A percentile compares a stretch with the other conserved stretches of the same genome.
Evolutionary conservation across 2,329 filamentous ascomycete species (phyloP).

Genomic region (Cytospora leucostoma): DNA sequence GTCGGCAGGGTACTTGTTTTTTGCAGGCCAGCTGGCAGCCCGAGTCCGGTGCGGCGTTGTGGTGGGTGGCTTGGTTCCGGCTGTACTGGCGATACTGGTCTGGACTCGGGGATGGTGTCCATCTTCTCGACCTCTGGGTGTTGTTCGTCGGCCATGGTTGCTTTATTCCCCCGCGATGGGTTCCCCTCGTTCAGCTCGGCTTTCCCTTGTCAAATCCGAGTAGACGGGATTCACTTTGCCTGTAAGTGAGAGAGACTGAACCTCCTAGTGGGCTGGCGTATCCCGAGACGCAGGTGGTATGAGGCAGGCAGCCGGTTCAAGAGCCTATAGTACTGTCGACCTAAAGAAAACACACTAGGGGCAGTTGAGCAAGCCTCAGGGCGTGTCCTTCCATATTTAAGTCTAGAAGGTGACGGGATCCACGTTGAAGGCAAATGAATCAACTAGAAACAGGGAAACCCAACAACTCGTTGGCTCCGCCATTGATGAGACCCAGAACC

Average conservation of each 20-base stretch:
- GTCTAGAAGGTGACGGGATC: constrained; percentile 1
- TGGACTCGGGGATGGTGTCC: constrained; percentile 24
- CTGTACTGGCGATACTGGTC: constrained; percentile 23
- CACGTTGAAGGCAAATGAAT: not conserved
- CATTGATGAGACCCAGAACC: constrained; percentile 14
- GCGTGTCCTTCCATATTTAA: constrained; percentile 15
- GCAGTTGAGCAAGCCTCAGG: not conserved
- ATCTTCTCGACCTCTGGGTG: constrained; percentile 21
- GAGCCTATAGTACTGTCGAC: constrained; percentile 21
- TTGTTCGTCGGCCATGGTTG: constrained; percentile 19
- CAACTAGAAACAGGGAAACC: constrained; percentile 6
- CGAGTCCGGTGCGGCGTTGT: constrained; percentile 6
- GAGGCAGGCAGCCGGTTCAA: constrained; percentile 10
- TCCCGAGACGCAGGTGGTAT: constrained; percentile 25
- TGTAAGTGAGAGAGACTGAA: constrained; percentile 18
- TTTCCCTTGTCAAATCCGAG: constrained; percentile 21
- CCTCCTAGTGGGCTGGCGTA: constrained; percentile 23
- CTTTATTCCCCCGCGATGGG: constrained; percentile 7
- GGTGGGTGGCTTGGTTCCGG: constrained; percentile 22
- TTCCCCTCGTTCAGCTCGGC: constrained; percentile 12
- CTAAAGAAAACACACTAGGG: constrained; percentile 15
- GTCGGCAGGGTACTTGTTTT: constrained; percentile 10
- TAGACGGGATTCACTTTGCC: constrained; percentile 22
- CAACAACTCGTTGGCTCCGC: constrained; percentile 5
- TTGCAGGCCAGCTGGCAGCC: constrained; percentile 10